These are phyloP conservation scores for Oxytropis ochrocephala DNA, from an alignment of 306 rosid genomes.

Conservation along the genomic window DNA sequence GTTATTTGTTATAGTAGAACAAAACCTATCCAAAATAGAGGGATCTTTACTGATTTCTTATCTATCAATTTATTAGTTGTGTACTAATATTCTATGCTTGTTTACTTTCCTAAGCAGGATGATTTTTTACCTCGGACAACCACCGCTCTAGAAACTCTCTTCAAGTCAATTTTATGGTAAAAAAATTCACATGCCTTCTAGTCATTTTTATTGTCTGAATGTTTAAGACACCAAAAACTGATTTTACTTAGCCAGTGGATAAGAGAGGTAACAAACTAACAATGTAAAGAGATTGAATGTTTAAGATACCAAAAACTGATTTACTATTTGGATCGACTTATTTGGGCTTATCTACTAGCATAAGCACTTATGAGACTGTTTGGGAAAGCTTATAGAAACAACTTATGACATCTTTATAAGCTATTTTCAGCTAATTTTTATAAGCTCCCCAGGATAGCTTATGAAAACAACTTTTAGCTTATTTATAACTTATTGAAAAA, in stretches of 20 bases:
- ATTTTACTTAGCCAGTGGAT: not conserved
- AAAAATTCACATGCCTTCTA: slow-evolving; percentile 8
- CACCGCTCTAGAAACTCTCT: slow-evolving; percentile 57
- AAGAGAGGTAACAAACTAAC: not conserved
- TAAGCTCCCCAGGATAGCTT: no score
- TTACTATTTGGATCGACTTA: no score
- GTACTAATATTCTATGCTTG: slow-evolving; percentile 12
- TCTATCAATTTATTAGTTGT: slow-evolving; percentile 14
- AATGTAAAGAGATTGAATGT: not conserved
- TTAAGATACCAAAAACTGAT: no score
- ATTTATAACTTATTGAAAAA: no score
- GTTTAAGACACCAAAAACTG: slow-evolving; percentile 9
- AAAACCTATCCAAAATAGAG: not conserved
- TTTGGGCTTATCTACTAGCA: no score
- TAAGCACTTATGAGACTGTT: no score
- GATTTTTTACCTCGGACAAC: slow-evolving; percentile 94
- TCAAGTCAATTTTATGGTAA: slow-evolving; percentile 85
- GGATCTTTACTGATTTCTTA: not conserved
- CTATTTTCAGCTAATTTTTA: no score
- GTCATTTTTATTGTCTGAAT: not conserved
- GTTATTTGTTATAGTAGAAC: not conserved
- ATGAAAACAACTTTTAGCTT: no score
- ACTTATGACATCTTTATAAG: no score
- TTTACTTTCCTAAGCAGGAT: slow-evolving; percentile 46
- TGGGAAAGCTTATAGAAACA: no score